phyloP scores from a whole-genome alignment of 2,329 filamentous ascomycete genomes.

The Stagonosporopsis rhizophila region DNA sequence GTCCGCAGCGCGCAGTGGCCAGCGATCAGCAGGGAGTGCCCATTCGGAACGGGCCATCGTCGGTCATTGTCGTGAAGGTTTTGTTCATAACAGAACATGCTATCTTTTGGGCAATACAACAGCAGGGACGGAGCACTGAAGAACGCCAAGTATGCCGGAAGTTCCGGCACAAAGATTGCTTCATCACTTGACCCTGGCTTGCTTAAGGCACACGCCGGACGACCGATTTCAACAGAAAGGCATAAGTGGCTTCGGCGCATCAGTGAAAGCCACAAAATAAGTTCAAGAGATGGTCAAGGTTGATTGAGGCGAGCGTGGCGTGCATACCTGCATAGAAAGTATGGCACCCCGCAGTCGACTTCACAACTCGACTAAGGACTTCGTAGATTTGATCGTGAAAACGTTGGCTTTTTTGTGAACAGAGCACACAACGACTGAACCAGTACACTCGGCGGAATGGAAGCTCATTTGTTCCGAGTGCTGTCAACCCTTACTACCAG shows the following conservation, averaged over 20 bases:
- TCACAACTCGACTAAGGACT: too few relatives aligned
- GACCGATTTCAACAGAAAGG: background rate
- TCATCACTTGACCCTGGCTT: background rate
- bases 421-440: too few relatives aligned
- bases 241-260: background rate
- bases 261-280: background rate
- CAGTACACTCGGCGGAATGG: background rate
- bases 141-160: slow-evolving; percentile 4
- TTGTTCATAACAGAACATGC: background rate
- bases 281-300: too few relatives aligned
- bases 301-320: too few relatives aligned
- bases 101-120: background rate
- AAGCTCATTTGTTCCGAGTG: background rate
- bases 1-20: background rate
- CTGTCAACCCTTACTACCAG: background rate
- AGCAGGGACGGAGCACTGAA: background rate
- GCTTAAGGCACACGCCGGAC: background rate
- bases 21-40: background rate
- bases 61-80: background rate
- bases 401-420: too few relatives aligned
- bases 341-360: too few relatives aligned
- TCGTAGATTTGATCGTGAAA: too few relatives aligned
- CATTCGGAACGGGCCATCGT: background rate
- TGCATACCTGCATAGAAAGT: too few relatives aligned
- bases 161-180: background rate